A percentile compares a stretch with the other conserved stretches of the same genome.
Conservation (phyloP, 768 basidiomycete species). For the Leccinum truebloodii region DNA sequence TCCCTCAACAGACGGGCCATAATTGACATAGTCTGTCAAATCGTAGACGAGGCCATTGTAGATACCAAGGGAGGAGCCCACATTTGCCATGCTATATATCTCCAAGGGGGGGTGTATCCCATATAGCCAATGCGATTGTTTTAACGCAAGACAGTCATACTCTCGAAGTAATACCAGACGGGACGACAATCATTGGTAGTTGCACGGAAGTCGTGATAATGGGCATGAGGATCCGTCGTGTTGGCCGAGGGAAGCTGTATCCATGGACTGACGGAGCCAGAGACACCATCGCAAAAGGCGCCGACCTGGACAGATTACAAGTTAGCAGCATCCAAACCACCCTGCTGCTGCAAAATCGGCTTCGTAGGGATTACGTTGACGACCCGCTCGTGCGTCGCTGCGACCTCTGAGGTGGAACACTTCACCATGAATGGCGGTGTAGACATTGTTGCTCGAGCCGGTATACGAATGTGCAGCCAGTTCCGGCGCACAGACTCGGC, state of each 20-base stretch:
- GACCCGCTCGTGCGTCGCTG: too few relatives aligned
- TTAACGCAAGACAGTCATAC: conserved; percentile 92
- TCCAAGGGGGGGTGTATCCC: conserved; percentile 73
- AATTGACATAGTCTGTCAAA: conserved; percentile 73
- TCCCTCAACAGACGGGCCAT: conserved; percentile 57
- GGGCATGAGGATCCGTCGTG: conserved; percentile 67
- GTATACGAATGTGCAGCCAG: too few relatives aligned
- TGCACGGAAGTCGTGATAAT: conserved; percentile 96
- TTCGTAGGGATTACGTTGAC: too few relatives aligned
- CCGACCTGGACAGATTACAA: conserved; percentile 46
- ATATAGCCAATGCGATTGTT: conserved; percentile 87
- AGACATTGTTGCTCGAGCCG: too few relatives aligned
- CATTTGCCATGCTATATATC: conserved; percentile 66
- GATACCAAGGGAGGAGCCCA: conserved; percentile 70
- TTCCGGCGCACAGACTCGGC: too few relatives aligned
- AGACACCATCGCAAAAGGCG: too few relatives aligned
- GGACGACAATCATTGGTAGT: conserved; percentile 56
- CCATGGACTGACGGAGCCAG: conserved; percentile 87
- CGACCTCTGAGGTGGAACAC: too few relatives aligned
- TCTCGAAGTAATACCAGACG: conserved; percentile 10
- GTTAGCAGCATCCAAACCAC: too few relatives aligned
- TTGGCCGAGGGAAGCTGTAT: conserved; percentile 80
- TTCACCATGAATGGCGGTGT: too few relatives aligned
- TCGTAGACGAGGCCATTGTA: conserved; percentile 88
- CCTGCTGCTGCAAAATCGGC: too few relatives aligned